Base-by-base conservation (phyloP, 768 basidiomycete species). In the Macrolepiota fuliginosa region DNA sequence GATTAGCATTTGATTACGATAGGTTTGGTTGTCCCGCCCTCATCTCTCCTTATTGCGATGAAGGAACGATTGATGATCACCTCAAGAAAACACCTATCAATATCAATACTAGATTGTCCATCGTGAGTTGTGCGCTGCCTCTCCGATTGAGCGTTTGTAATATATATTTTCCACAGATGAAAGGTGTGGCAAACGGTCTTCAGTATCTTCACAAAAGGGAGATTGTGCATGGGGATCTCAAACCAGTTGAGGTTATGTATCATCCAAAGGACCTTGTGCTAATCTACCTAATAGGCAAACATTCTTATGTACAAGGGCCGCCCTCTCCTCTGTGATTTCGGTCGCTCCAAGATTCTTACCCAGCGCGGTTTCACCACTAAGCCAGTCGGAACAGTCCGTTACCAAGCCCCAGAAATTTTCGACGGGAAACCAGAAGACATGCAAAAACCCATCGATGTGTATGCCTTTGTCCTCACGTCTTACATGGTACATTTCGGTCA, bases 391-490 rank as follows among this genome's bases (percentile, higher is more conserved):
- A 24, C 64, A 5, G 5, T 13, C n/a, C 58, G 62, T 1, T 69
- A 66, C 58, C 62, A 64, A 27, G 67, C 29, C 7, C 29, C 29
- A 32, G 29, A 32, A 32, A 7, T 32, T 7, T 7, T 3, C 29
- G 29, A n/a, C n/a, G n/a, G n/a, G n/a, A n/a, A n/a, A n/a, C 19
- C n/a, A 9, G 42, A 46, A 19, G 47, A 22, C 42, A 24, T 12
- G 19, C 13, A 61, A 1, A 66, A 66, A 53, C 56, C 57, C 27
- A 57, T 58, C 11, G 68, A 69, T 39, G 58, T 68, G 11, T 70
- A 67, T 39, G 63, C 56, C 2, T 68, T 67, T 46, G 62, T 53
- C 7, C 52, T 65, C 40, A 36, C 65, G 12, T 55, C 56, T 12
- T 45, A 63, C 25, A 66, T 68, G 58, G 69, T 70, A 13, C 7